Base-by-base conservation (phyloP, 495 filamentous ascomycete species). In the Choiromyces venosus region DNA sequence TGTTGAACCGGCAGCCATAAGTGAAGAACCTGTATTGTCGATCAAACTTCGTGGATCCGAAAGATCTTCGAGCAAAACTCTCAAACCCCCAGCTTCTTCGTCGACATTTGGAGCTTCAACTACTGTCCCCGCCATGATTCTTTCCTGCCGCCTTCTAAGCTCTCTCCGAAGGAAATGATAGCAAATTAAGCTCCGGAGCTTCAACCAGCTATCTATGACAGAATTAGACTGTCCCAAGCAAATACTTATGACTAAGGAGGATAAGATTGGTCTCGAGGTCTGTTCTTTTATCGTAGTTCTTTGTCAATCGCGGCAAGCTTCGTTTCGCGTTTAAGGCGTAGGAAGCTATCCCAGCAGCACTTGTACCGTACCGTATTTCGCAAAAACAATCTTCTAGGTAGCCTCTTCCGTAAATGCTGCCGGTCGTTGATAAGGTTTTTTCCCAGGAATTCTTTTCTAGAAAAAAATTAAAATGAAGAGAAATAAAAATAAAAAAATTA, bases 41-140 rank as follows among this genome's bases (percentile, higher is more conserved):
- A 61, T 61, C 52, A 61, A 61, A 33, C 52, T 4, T 40, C 70
- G 56, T 18, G 75, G 69, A n/a, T 73, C 69, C 42, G 76, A 70
- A 66, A 76, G 70, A 36, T 71, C 78, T 70, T 73, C 75, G 66
- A 77, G 70, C 52, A 80, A 68, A 38, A 70, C 73, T 42, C 74
- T 72, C 66, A 80, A 65, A 37, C 76, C 74, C 14, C 78, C 74
- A 33, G 71, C 71, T 69, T 79, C 74, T 64, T 69, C 75, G 76
- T 77, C 75, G 12, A 42, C 71, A 46, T 71, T 35, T 40, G 65
- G 44, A 76, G 78, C 74, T 76, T 78, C 74, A 37, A 74, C 70
- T 56, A 72, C 72, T 76, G 75, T 66, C 66, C 76, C 75, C 36
- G 39, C 72, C 75, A 77, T 77, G 65, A 69, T 77, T 16, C 36